Base-by-base conservation (phyloP, 495 filamentous ascomycete species). In the Lophiotrema nucula region DNA sequence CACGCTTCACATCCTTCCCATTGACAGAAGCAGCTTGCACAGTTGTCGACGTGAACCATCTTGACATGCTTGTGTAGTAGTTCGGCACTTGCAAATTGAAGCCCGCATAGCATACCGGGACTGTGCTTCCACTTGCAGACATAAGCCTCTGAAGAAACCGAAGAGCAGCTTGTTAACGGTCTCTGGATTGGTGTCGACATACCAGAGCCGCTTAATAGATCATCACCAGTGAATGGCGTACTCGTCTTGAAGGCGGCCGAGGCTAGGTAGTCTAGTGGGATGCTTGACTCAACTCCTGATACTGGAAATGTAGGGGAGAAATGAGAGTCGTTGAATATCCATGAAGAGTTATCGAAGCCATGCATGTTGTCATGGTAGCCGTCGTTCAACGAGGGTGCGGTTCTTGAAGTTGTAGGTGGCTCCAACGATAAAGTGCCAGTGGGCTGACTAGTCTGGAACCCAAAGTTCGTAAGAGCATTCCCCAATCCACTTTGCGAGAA, bases 11-110 rank as follows among this genome's bases (percentile, higher is more conserved):
- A 67, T 10, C 51, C 47, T 25, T 54, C 49, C 64, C 64, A 67
- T 47, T 59, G 59, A 31, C 64, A 67, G 28, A 55, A 24, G 39
- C 49, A 67, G 18, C 28, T 23, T 8, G 39, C 53, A 39, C 53
- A 56, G 47, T 47, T 51, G 53, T 60, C 55, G 6, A 63, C 56
- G 28, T 67, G 64, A 19, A 25, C 35, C 13, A 44, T 27, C 41
- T 67, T 62, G 37, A 67, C 53, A 47, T 67, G 64, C 27, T 55
- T 43, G 25, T 67, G 64, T n/a, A 67, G 58, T 16, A 44, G 59
- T 42, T 56, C 55, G 3, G 59, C 28, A 24, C 38, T 52, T 28
- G 39, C 23, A 33, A 67, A 67, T 10, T 24, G 16, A 1, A 33
- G 25, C 5, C 55, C 38, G 39, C 64, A 67, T 5, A 39, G 31